Percentiles rank a stretch among this genome's conserved stretches.
Conservation (phyloP, 805 yeast genomes). For the Kazachstania africana region DNA sequence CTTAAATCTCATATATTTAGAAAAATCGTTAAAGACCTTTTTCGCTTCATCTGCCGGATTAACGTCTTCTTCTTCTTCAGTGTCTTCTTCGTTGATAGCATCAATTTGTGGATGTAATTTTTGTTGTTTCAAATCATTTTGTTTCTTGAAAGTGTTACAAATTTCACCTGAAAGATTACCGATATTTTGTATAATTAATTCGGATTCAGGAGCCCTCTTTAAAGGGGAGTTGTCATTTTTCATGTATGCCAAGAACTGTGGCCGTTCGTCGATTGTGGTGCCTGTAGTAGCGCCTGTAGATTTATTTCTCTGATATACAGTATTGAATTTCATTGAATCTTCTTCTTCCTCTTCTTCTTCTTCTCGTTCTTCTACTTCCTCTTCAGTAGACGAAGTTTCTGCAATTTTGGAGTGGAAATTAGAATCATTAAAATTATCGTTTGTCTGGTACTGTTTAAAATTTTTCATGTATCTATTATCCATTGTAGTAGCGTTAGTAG, state of each 20-base stretch:
- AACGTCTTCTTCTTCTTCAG: constrained; percentile 7
- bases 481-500: too few relatives aligned
- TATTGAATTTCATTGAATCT: constrained; percentile 2
- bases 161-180: constrained; percentile 8
- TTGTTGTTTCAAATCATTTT: constrained; percentile 1
- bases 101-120: too few relatives aligned
- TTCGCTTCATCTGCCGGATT: constrained; percentile 23
- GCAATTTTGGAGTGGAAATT: not conserved
- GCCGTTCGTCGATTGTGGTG: constrained; percentile 1
- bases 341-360: too few relatives aligned
- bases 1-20: too few relatives aligned
- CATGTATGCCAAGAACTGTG: constrained; percentile 5
- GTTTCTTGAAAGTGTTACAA: constrained; percentile 7
- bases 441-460: constrained; percentile 9
- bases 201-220: constrained; percentile 4
- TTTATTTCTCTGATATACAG: constrained; percentile 7
- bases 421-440: constrained; percentile 12
- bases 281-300: constrained; percentile 4
- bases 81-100: constrained; percentile 1
- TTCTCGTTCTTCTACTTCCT: too few relatives aligned
- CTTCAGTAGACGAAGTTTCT: too few relatives aligned
- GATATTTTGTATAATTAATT: constrained; percentile 4
- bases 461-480: too few relatives aligned
- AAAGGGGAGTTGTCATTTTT: not conserved
- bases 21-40: constrained; percentile 18